These are phyloP conservation scores for Elasticomyces elasticus DNA, from an alignment of 495 filamentous ascomycete genomes.

Conservation along the genomic window DNA sequence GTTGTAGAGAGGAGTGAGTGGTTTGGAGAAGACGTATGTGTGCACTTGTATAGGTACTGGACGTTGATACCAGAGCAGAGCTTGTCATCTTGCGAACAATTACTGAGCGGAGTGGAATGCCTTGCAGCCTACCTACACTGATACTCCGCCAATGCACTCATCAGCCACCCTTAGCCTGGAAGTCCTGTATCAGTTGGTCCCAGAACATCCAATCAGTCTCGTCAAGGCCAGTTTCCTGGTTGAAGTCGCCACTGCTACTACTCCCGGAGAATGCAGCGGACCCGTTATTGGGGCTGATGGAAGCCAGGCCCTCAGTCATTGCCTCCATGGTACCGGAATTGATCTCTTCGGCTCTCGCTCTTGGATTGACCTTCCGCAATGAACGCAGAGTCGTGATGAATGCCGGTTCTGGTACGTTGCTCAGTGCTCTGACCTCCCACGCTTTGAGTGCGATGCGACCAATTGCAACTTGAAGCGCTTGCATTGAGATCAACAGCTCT, in stretches of 20 bases:
- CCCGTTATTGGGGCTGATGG: not conserved
- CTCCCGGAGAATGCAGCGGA: not conserved
- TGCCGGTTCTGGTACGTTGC: not conserved
- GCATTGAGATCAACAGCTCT: not conserved
- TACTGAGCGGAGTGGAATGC: too few species aligned
- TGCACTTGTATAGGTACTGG: not conserved
- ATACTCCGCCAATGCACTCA: not conserved
- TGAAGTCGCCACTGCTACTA: not conserved
- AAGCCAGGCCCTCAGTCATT: not conserved
- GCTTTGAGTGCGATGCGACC: not conserved
- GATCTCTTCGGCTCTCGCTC: not conserved
- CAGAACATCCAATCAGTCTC: constrained; percentile 1
- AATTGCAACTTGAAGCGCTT: not conserved
- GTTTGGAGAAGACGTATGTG: not conserved
- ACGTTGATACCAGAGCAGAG: too few species aligned
- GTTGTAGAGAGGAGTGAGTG: constrained; percentile 44
- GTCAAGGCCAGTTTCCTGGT: not conserved
- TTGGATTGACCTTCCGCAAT: not conserved
- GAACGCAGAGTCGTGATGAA: not conserved
- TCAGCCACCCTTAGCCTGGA: not conserved
- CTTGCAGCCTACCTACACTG: not conserved
- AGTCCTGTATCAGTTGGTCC: constrained; percentile 1
- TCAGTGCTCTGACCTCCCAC: not conserved
- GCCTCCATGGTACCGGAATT: not conserved
- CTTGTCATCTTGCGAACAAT: too few species aligned